Percentiles rank a stretch among this genome's conserved stretches.
phyloP scores from a whole-genome alignment of 2,329 filamentous ascomycete species.

The Magnaporthales sp. region DNA sequence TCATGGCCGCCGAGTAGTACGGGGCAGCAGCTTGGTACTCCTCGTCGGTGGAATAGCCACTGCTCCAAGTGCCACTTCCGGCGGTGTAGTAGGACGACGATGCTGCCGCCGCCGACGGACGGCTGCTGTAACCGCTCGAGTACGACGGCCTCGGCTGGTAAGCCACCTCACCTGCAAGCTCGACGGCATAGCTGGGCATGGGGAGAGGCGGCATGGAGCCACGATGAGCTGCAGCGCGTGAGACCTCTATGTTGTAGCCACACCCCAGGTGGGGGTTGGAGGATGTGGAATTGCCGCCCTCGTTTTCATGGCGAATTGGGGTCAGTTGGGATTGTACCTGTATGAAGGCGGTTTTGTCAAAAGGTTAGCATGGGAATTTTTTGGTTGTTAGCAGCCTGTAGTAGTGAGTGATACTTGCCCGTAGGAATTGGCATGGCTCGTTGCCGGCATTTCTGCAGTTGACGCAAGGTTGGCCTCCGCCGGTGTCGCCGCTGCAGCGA shows the following conservation, averaged over 20 bases:
- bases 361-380: background rate
- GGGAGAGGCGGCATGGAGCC: constrained; percentile 6
- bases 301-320: background rate
- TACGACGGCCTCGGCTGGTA: background rate
- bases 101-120: background rate
- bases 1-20: background rate
- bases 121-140: background rate
- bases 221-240: background rate
- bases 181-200: background rate
- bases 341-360: background rate
- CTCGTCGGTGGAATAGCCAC: background rate
- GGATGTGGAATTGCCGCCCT: background rate
- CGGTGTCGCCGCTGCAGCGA: constrained; percentile 79
- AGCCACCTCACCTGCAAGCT: background rate
- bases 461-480: constrained; percentile 66
- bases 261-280: background rate
- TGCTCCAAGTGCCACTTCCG: background rate
- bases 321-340: constrained; percentile 2
- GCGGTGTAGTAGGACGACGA: background rate
- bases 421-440: constrained; percentile 67
- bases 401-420: constrained; percentile 43
- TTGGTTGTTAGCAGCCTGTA: too few relatives aligned
- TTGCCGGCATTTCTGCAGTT: constrained; percentile 73
- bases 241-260: constrained; percentile 5
- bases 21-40: background rate